These are phyloP conservation scores for Boechera retrofracta DNA, from an alignment of 345 rosid species.

Conservation along the genomic window DNA sequence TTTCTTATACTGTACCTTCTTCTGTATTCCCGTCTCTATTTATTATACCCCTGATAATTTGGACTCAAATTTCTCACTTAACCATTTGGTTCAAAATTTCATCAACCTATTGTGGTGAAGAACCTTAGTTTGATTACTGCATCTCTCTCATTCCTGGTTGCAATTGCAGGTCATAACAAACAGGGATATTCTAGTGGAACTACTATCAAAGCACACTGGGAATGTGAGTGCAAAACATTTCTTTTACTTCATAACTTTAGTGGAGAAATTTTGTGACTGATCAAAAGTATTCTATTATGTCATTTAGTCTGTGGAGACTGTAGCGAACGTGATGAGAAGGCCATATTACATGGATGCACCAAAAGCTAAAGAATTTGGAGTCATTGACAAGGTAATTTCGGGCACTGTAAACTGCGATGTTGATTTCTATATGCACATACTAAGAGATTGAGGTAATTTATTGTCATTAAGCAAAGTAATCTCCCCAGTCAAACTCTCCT, in stretches of 20 bases:
- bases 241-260: slow-evolving; percentile 12
- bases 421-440: slow-evolving; percentile 1
- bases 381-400: slow-evolving; percentile 70
- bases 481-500: neutral
- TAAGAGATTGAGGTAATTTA: neutral
- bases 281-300: slow-evolving; percentile 22
- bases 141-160: slow-evolving; percentile 24
- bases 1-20: neutral
- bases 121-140: slow-evolving; percentile 1
- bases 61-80: neutral
- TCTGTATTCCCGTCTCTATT: neutral
- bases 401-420: slow-evolving; percentile 6
- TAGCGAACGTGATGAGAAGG: slow-evolving; percentile 66
- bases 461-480: neutral
- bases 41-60: neutral
- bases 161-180: slow-evolving; percentile 64
- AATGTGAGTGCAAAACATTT: slow-evolving; percentile 57
- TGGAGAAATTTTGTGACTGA: slow-evolving; percentile 1
- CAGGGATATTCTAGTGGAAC: slow-evolving; percentile 71
- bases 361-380: slow-evolving; percentile 85
- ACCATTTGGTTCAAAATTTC: slow-evolving; percentile 11
- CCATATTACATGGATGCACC: slow-evolving; percentile 76
- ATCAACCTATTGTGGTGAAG: slow-evolving; percentile 12
- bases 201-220: slow-evolving; percentile 87
- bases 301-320: slow-evolving; percentile 67